Base-by-base conservation (phyloP, 2,329 filamentous ascomycete species). In the Elsinoe ampelina region DNA sequence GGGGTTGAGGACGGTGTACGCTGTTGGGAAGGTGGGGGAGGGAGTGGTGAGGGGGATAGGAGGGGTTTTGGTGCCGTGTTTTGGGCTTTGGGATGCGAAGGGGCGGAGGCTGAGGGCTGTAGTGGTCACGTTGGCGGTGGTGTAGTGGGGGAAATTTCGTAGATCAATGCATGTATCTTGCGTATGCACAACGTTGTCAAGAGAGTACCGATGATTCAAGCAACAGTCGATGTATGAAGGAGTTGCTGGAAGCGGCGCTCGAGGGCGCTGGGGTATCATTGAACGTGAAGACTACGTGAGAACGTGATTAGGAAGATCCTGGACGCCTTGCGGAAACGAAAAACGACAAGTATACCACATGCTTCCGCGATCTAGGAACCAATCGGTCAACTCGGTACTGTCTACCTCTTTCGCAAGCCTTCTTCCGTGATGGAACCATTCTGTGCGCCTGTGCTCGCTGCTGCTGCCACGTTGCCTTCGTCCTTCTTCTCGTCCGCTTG, bases 91-190 rank as follows among this genome's bases (percentile, higher is more conserved):
- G 54, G 54, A 56, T 38, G 39, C 20, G 75, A 64, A 71, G 45
- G 67, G 68, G 1, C 73, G 70, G 2, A 78, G 77, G 0, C 81
- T 75, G 63, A 69, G 75, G 62, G 66, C 64, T 2, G 72, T 76
- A 58, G 71, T 79, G 5, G 70, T 73, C 52, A 67, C 68, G 51
- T 45, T 77, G 41, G 60, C 59, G 17, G 62, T 62, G 0, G 26
- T 30, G 26, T 30, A 30, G 65, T 68, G 13, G 69, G 67, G 0
- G 64, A 63, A 59, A 72, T 72, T 38, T 70, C 68, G 61, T 30
- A 8, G 26, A 30, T 7, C 26, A 30, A 30, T 8, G 26, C 26
- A 30, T 30, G 7, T 30, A 8, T 30, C 26, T 8, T 5, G 26
- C 26, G 26, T 30, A 8, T 30, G 5, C 8, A 8, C 26, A 5